A percentile compares a stretch with the other conserved stretches of the same genome.
Conservation (phyloP, 345 rosid species). For the Laguncularia racemosa region DNA sequence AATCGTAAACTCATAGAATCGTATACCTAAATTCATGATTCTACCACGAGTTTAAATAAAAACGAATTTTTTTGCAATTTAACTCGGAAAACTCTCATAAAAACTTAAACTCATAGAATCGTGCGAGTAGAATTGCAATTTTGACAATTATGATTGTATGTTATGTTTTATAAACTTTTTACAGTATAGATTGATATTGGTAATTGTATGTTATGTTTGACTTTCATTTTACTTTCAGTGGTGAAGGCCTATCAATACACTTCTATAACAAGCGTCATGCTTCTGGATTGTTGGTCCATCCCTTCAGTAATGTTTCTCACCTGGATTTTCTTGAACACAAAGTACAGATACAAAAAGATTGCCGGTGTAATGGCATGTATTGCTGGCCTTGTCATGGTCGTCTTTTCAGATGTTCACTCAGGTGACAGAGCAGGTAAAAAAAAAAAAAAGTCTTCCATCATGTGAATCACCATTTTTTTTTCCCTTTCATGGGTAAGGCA, state of each 20-base stretch:
- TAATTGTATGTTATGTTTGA: conserved; percentile 6
- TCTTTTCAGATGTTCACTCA: conserved; percentile 77
- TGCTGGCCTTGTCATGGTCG: conserved; percentile 57
- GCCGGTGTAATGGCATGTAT: conserved; percentile 62
- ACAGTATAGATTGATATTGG: neutral
- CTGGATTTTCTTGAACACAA: conserved; percentile 54
- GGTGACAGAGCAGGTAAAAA: conserved; percentile 25
- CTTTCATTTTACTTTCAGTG: conserved; percentile 26
- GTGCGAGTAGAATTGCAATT: too few species aligned
- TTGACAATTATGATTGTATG: too few species aligned
- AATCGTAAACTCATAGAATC: too few species aligned
- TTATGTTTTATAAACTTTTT: too few species aligned
- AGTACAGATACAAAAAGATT: conserved; percentile 55
- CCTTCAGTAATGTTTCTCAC: conserved; percentile 70
- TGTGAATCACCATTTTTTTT: too few species aligned
- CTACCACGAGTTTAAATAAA: too few species aligned
- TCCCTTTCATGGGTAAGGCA: too few species aligned
- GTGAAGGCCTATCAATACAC: conserved; percentile 79
- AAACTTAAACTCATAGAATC: too few species aligned
- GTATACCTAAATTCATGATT: too few species aligned
- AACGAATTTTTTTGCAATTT: too few species aligned
- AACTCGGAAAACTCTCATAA: too few species aligned
- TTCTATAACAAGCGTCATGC: conserved; percentile 68
- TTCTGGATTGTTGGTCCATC: conserved; percentile 80
- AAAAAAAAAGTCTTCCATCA: too few species aligned